phyloP scores from a whole-genome alignment of 768 basidiomycete genomes.

The Suillus weaverae region DNA sequence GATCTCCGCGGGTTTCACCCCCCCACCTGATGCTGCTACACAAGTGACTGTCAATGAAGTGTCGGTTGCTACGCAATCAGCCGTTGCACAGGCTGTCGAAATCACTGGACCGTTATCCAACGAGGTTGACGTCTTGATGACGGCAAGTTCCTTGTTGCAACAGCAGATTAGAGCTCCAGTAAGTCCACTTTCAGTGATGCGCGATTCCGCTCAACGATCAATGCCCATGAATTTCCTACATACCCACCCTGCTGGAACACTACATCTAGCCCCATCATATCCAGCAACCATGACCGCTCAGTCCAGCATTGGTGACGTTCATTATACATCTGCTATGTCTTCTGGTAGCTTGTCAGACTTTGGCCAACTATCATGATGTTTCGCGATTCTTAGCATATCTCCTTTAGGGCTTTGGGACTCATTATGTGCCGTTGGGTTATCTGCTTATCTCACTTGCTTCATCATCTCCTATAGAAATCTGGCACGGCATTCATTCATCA shows the following conservation, averaged over 20 bases:
- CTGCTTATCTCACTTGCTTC: slow-evolving; percentile 22
- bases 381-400: slow-evolving; percentile 14
- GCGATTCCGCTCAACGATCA: slow-evolving; percentile 28
- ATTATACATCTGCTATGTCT: slow-evolving; percentile 27
- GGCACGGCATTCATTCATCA: slow-evolving; percentile 21
- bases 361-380: slow-evolving; percentile 22
- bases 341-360: slow-evolving; percentile 24
- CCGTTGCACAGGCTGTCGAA: slow-evolving; percentile 82
- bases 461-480: slow-evolving; percentile 30
- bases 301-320: slow-evolving; percentile 17
- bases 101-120: slow-evolving; percentile 70
- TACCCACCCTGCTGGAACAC: slow-evolving; percentile 36
- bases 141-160: slow-evolving; percentile 56
- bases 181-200: slow-evolving; percentile 24
- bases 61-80: slow-evolving; percentile 66
- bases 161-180: slow-evolving; percentile 39
- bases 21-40: slow-evolving; percentile 29
- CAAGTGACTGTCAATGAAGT: slow-evolving; percentile 58
- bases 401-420: slow-evolving; percentile 30
- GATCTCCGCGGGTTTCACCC: slow-evolving; percentile 41
- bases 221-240: slow-evolving; percentile 32
- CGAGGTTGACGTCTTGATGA: slow-evolving; percentile 79
- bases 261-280: slow-evolving; percentile 29
- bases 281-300: slow-evolving; percentile 21
- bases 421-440: slow-evolving; percentile 26